phyloP scores from a whole-genome alignment of 306 rosid species.

The Cucumis cinereus region DNA sequence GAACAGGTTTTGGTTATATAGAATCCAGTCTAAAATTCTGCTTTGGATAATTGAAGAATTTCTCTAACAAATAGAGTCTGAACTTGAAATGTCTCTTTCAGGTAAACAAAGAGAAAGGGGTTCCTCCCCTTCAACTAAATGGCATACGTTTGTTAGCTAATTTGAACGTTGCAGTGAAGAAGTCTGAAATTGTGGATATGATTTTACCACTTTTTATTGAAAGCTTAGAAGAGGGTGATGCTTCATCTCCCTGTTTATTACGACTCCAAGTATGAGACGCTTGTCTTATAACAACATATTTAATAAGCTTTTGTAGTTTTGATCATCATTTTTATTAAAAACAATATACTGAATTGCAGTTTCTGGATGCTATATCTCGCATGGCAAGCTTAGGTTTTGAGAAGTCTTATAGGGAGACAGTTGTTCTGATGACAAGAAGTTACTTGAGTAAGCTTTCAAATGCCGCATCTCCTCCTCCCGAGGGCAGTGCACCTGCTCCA shows the following conservation, averaged over 20 bases:
- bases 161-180: slow-evolving; percentile 60
- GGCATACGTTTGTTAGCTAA: slow-evolving; percentile 76
- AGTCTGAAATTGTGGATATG: slow-evolving; percentile 76
- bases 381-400: slow-evolving; percentile 99
- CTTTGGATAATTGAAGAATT: background rate
- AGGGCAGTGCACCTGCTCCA: slow-evolving; percentile 61
- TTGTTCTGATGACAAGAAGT: slow-evolving; percentile 94
- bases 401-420: slow-evolving; percentile 93
- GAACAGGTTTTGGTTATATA: slow-evolving; percentile 45
- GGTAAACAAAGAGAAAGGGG: slow-evolving; percentile 69
- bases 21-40: background rate
- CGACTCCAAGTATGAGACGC: slow-evolving; percentile 72
- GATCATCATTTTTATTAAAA: slow-evolving; percentile 2
- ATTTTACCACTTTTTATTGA: slow-evolving; percentile 89
- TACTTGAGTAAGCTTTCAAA: slow-evolving; percentile 78
- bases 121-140: slow-evolving; percentile 76
- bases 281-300: slow-evolving; percentile 21
- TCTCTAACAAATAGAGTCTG: background rate
- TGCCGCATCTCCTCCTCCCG: slow-evolving; percentile 57
- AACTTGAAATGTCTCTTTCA: slow-evolving; percentile 18
- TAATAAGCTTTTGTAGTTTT: background rate
- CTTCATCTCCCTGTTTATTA: slow-evolving; percentile 85
- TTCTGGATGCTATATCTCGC: slow-evolving; percentile 85
- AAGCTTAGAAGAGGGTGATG: slow-evolving; percentile 98
- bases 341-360: slow-evolving; percentile 36